Base-by-base conservation (phyloP, 2,329 filamentous ascomycete species). In the Calcarisporium arbuscula region DNA sequence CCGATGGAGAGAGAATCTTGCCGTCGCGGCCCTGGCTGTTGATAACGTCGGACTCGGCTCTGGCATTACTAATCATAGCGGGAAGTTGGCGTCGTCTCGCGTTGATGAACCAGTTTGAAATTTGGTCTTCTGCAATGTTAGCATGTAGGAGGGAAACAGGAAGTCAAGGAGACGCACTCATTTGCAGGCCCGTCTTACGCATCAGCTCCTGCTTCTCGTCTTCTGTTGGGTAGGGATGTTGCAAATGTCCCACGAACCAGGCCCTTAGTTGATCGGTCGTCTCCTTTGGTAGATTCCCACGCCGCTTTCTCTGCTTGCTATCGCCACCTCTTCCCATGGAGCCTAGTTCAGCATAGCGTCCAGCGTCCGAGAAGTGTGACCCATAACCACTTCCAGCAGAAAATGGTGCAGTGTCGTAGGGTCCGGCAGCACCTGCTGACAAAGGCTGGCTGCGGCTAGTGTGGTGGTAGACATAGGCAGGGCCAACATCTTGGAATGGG, bases 271-370 rank as follows among this genome's bases (percentile, higher is more conserved):
- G 80, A 53, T 89, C 84, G 0, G 87, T 95, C 0, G 86, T 85
- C 35, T 88, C 83, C 53, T 94, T 94, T n/a, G 88, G 88, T 4
- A 95, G 68, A 51, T 95, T 95, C 2, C 88, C 88, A 25, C 88
- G 73, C 34, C 87, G 71, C 55, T 77, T 80, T 20, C 75, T 63
- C 45, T 68, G 68, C 53, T 72, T 75, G 22, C 14, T 25, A 37
- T 74, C 70, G 3, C 54, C 60, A 14, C 52, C 54, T 35, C 60
- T 45, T 7, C 61, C 56, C 32, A 63, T 53, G 4, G 68, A 62
- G 16, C 61, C 60, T 14, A 62, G 45, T 4, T 69, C 61, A 12
- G 56, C 56, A 16, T 61, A 61, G 10, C 62, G 60, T 44, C 62
- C 56, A 40, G 62, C 65, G 20, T 72, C 64, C 12, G 58, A 61